Evolutionary conservation across 2,329 filamentous ascomycete genomes (phyloP).

Genomic region (Fusarium virguliforme): DNA sequence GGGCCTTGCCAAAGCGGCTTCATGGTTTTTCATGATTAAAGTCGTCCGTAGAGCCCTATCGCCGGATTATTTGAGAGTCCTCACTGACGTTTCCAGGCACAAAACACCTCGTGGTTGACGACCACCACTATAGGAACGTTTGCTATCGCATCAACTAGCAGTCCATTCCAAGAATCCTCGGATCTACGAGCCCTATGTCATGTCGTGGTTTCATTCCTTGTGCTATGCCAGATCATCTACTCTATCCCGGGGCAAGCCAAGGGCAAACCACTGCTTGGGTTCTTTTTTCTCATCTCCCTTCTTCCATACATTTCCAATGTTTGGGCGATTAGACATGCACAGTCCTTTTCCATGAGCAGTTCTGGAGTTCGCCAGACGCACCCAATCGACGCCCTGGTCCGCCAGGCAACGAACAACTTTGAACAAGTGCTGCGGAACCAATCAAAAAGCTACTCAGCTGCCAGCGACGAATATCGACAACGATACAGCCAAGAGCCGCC

Average conservation of each 20-base stretch:
- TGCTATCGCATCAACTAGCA: constrained; percentile 50
- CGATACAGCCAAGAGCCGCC: constrained; percentile 63
- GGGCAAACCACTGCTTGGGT: constrained; percentile 52
- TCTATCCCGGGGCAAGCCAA: constrained; percentile 54
- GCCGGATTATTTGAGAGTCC: accelerated
- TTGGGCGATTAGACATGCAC: constrained; percentile 41
- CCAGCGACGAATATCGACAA: constrained; percentile 60
- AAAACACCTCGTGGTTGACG: constrained; percentile 53
- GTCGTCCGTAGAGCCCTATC: constrained; percentile 46
- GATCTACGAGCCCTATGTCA: constrained; percentile 50
- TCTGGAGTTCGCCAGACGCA: constrained; percentile 47
- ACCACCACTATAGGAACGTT: constrained; percentile 54
- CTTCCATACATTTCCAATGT: constrained; percentile 54
- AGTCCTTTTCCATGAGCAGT: constrained; percentile 17
- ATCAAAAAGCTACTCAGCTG: constrained; percentile 57
- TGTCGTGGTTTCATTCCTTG: constrained; percentile 51
- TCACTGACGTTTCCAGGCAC: constrained; percentile 46
- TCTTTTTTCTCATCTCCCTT: constrained; percentile 52
- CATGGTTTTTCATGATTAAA: constrained; percentile 57
- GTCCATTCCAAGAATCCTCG: constrained; percentile 51
- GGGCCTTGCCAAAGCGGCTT: constrained; percentile 52
- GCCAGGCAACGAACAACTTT: constrained; percentile 53
- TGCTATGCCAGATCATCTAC: constrained; percentile 53
- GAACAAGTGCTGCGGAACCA: constrained; percentile 55
- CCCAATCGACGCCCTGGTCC: constrained; percentile 56